Percentiles rank a stretch among this genome's conserved stretches.
Evolutionary conservation across 2,329 filamentous ascomycete species (phyloP).

Genomic region (Torrubiella hemipterigena): DNA sequence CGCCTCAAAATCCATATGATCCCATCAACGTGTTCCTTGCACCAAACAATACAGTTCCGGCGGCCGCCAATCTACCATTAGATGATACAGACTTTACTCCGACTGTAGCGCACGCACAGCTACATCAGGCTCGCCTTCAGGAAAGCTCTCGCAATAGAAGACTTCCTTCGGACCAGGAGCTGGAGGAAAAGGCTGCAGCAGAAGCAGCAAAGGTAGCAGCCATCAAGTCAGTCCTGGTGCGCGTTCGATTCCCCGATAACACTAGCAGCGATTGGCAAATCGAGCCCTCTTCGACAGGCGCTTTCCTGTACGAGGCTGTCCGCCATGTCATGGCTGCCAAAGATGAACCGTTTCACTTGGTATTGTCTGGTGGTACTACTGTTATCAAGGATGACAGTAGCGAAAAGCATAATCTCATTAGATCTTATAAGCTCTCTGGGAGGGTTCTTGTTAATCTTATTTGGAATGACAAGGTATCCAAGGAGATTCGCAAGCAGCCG

Average conservation of each 20-base stretch:
- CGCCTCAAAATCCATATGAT: conserved; percentile 21
- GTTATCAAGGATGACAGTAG: conserved; percentile 34
- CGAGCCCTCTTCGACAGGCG: conserved; percentile 53
- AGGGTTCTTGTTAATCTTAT: conserved; percentile 64
- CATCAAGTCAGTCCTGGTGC: conserved; percentile 59
- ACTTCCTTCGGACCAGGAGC: conserved; percentile 71
- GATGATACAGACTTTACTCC: conserved; percentile 68
- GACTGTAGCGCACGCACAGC: conserved; percentile 63
- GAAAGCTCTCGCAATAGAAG: conserved; percentile 57
- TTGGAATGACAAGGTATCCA: conserved; percentile 56
- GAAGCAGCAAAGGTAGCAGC: conserved; percentile 53
- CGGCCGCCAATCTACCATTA: conserved; percentile 55
- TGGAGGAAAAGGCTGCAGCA: conserved; percentile 56
- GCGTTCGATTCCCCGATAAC: conserved; percentile 81
- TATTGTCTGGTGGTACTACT: conserved; percentile 44
- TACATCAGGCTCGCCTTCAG: conserved; percentile 57
- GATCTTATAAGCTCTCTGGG: conserved; percentile 57
- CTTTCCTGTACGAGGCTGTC: conserved; percentile 64
- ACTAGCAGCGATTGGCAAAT: conserved; percentile 65
- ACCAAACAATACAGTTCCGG: conserved; percentile 60
- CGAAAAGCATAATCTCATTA: conserved; percentile 49
- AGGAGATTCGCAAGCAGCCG: conserved; percentile 38
- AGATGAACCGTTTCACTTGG: conserved; percentile 59
- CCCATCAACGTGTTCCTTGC: conserved; percentile 67
- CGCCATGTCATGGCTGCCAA: conserved; percentile 54